Evolutionary conservation across 768 basidiomycete genomes (phyloP), one percentile per base, ranked within the genome.

Genomic region (Agrocybe pediades): DNA sequence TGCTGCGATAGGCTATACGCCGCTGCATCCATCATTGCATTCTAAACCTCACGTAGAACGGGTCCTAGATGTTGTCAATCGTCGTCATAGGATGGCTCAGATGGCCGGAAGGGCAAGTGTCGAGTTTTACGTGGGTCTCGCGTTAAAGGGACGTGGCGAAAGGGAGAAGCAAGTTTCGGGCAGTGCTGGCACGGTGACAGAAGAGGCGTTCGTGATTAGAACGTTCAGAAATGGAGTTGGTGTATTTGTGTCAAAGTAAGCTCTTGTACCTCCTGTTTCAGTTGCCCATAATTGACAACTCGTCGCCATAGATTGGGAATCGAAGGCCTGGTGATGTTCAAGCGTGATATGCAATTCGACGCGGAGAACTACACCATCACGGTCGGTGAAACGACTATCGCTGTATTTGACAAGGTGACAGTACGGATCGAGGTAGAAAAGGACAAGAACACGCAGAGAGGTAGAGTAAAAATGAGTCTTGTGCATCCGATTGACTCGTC

Each of bases 31-130:
- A 0, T 86, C 89, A 0, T 76, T 99, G 1, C 94, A 97, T 63
- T 92, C 92, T 0, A 93, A 95, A 67, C 68, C 82, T 13, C 86
- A 93, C 62, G 91, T 98, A 2, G 97, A 98, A 66, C 84, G 87
- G 17, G 81, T 90, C 6, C 71, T 98, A 58, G 87, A 87, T 52
- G 85, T 90, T 20, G 89, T 98, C 47, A 99, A 98, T 63, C 82
- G 87, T 40, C 81, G 95, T 16, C 96, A 99, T 68, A 82, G 96
- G 23, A 90, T 96, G 84, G 97, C 97, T 0, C 97, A 99, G 65
- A 96, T 95, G 90, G 97, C 97, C 0, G 87, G 95, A 3, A 80
- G 97, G 13, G 97, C 97, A 0, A 96, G 93, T 66, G 89, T 98
- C 26, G 96, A 99, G 71, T 99, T 98, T 61, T 98, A 97, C 63